Evolutionary conservation across 2,329 filamentous ascomycete species (phyloP).

Genomic region (Chrysoporthe puriensis): DNA sequence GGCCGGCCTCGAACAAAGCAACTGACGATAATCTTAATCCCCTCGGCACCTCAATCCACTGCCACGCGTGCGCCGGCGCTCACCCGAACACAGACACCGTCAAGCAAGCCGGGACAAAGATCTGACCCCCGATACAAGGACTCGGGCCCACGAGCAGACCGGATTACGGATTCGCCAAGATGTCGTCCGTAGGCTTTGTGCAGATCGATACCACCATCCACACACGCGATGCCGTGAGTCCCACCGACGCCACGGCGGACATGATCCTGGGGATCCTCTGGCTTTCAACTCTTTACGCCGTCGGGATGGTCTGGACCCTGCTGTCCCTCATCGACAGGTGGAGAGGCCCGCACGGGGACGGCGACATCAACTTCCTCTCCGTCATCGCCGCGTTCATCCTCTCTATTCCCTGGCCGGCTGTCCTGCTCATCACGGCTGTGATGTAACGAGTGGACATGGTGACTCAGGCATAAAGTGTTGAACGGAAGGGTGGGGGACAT

Average conservation of each 20-base stretch:
- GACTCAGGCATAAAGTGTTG: background rate
- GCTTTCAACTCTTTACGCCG: constrained; percentile 30
- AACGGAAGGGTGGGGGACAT: background rate
- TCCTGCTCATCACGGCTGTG: constrained; percentile 28
- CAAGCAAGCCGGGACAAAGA: background rate
- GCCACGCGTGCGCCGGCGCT: constrained; percentile 20
- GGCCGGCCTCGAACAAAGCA: constrained; percentile 5
- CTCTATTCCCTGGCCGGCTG: constrained; percentile 32
- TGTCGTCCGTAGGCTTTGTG: constrained; percentile 20
- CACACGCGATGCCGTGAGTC: constrained; percentile 16
- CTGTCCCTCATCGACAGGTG: constrained; percentile 35
- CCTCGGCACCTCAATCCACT: constrained; percentile 1
- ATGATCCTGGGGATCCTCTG: constrained; percentile 32
- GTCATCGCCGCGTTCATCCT: constrained; percentile 31
- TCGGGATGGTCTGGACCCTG: constrained; percentile 35
- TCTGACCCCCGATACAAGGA: background rate
- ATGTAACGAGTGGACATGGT: background rate
- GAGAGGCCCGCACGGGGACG: constrained; percentile 33
- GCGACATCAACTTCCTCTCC: constrained; percentile 27
- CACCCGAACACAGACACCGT: background rate
- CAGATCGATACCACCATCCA: constrained; percentile 11
- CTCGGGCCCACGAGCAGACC: background rate
- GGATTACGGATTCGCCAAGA: background rate
- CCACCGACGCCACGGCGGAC: constrained; percentile 28
- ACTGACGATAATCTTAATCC: background rate